A percentile compares a stretch with the other conserved stretches of the same genome.
Conservation (phyloP, 2,329 filamentous ascomycete genomes). For the Capronia coronata region DNA sequence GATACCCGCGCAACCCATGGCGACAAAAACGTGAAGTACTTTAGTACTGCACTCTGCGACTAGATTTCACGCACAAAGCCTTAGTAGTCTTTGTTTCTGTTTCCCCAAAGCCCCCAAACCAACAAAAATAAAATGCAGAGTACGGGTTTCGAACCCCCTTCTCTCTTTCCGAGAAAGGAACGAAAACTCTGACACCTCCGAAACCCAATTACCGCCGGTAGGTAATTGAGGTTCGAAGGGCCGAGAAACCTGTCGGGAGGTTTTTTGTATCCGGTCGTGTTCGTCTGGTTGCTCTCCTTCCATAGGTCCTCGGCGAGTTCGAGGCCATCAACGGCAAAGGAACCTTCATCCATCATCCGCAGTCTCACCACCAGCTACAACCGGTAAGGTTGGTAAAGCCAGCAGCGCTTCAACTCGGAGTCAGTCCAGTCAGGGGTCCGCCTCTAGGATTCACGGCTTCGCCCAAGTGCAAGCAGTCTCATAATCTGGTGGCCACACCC, state of each 20-base stretch:
- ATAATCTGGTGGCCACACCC: slow-evolving; percentile 1
- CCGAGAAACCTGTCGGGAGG: not conserved
- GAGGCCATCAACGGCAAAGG: not conserved
- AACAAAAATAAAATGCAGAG: not conserved
- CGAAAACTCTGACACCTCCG: not conserved
- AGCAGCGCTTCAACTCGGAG: not conserved
- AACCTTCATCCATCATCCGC: not conserved
- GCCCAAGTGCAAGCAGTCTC: not conserved
- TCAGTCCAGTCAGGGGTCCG: slow-evolving; percentile 1
- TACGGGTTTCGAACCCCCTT: not conserved
- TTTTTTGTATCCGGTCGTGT: not conserved
- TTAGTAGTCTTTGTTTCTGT: too few relatives aligned
- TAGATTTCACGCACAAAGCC: too few relatives aligned
- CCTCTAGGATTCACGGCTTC: slow-evolving; percentile 1
- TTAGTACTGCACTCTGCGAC: too few relatives aligned
- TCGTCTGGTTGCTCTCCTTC: not conserved
- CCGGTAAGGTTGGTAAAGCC: not conserved
- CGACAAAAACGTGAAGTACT: too few relatives aligned
- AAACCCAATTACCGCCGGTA: not conserved
- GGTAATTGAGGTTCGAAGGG: not conserved
- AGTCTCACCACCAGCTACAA: not conserved
- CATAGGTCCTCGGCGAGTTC: not conserved
- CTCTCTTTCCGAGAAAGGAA: not conserved
- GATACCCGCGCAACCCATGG: too few relatives aligned
- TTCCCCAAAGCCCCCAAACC: too few relatives aligned